phyloP scores from a whole-genome alignment of 1,139 yeast genomes.

The Geotrichum fermentans region DNA sequence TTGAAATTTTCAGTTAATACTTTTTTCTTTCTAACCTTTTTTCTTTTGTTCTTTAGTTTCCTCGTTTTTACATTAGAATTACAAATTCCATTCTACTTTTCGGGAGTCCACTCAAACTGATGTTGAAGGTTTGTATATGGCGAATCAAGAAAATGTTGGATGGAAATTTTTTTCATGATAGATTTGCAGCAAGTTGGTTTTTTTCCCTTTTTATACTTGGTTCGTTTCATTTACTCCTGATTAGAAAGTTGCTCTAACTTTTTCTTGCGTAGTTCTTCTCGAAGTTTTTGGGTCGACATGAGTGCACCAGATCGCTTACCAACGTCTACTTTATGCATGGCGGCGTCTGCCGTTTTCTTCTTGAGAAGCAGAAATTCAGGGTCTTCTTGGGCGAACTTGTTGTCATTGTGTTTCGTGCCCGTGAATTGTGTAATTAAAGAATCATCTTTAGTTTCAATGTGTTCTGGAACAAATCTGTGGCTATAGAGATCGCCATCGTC shows the following conservation, averaged over 20 bases:
- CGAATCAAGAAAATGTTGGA: no score
- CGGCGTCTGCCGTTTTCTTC: neutral
- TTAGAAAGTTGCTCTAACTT: slow-evolving; percentile 5
- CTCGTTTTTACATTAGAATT: neutral
- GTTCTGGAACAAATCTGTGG: slow-evolving; percentile 12
- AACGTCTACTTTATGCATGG: neutral
- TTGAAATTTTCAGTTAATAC: neutral
- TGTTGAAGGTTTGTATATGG: neutral
- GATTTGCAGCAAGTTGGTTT: no score
- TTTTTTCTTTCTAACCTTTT: neutral
- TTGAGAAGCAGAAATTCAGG: slow-evolving; percentile 6
- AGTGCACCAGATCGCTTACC: slow-evolving; percentile 10
- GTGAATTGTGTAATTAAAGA: slow-evolving; percentile 15
- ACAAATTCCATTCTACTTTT: no score
- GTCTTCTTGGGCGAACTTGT: slow-evolving; percentile 12
- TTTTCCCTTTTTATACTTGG: neutral
- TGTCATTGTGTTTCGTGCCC: slow-evolving; percentile 13
- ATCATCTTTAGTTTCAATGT: slow-evolving; percentile 11
- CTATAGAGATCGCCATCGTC: slow-evolving; percentile 6
- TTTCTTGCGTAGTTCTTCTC: slow-evolving; percentile 8
- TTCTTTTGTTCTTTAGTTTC: neutral
- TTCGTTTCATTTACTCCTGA: neutral
- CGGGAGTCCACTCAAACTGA: no score
- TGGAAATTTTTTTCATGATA: no score
- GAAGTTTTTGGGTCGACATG: slow-evolving; percentile 8